Base-by-base conservation (phyloP, 139 green algal genomes). In the Closterium sp. region DNA sequence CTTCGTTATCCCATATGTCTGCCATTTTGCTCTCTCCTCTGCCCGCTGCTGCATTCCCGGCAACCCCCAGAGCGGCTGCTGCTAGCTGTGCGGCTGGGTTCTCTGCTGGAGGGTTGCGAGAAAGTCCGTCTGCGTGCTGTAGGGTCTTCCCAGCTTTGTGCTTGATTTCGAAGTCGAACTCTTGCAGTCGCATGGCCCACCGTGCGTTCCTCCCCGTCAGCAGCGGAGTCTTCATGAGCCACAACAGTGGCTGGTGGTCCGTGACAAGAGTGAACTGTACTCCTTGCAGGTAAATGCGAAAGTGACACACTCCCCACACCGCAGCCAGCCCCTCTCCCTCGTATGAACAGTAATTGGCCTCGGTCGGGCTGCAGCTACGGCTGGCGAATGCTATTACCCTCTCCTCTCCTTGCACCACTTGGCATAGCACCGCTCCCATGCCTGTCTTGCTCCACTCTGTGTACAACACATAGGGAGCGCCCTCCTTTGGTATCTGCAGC, bases 61-160 rank as follows among this genome's bases (percentile, higher is more conserved):
- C 29, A 31, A 3, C 32, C 32, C 32, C 32, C 32, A 38, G 32
- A 38, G 62, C 89, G 27, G 50, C 89, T 7, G 50, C 28, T 86
- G 89, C 50, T 24, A 86, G 24, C 9, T 31, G 21, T 70, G 50
- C 10, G 6, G 45, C 11, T 30, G 32, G 32, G 4, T 45, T 42
- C 42, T 22, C 10, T 70, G 45, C 10, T 22, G 45, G 45, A 2
- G 90, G 79, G 7, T 87, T 92, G 11, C 90, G 5, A 28, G 73
- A 89, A 1, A 92, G 90, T 9, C 73, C 30, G 32, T 92, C 79
- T 85, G 90, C 50, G 13, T 88, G 73, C 30, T 45, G 28, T 32
- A 89, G 88, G 34, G 87, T 31, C n/a, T 79, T 28, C 9, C 28
- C 87, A 17, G 27, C 21, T 2, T 5, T 62, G 87, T 90, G 87